Percentiles rank a stretch among this genome's conserved stretches.
These are phyloP conservation scores for Diutina sp. DNA, from an alignment of 1,139 yeast genomes.

Conservation along the genomic window DNA sequence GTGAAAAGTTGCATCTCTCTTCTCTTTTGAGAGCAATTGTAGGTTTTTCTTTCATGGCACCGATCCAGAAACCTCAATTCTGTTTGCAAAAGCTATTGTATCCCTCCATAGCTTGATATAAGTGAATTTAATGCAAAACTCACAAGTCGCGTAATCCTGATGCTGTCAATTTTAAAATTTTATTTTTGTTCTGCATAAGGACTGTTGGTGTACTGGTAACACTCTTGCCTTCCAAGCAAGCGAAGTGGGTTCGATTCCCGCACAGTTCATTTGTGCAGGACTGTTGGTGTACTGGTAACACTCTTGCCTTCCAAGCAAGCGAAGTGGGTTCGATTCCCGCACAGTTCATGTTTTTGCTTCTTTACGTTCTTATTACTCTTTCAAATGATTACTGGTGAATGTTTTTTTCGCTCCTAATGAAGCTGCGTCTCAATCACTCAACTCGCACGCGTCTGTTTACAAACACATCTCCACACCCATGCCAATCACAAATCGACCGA, in stretches of 20 bases:
- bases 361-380: not conserved
- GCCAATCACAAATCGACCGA: constrained; percentile 3
- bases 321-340: constrained; percentile 3
- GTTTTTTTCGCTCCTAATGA: not conserved
- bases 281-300: constrained; percentile 2
- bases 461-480: not conserved
- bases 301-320: constrained; percentile 3
- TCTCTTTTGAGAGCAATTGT: too few species aligned
- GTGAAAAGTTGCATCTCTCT: too few species aligned
- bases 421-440: not conserved
- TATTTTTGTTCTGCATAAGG: not conserved
- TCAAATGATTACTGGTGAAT: not conserved
- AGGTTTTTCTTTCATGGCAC: too few species aligned
- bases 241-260: constrained; percentile 3
- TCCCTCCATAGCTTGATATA: too few species aligned
- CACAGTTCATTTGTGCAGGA: constrained; percentile 1
- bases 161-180: too few species aligned
- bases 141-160: too few species aligned
- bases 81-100: too few species aligned
- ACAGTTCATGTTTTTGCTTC: not conserved
- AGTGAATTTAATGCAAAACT: too few species aligned
- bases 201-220: constrained; percentile 2
- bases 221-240: constrained; percentile 3
- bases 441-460: not conserved
- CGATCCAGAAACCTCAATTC: too few species aligned